phyloP scores from a whole-genome alignment of 768 basidiomycete genomes.

The Russula ochroleuca region DNA sequence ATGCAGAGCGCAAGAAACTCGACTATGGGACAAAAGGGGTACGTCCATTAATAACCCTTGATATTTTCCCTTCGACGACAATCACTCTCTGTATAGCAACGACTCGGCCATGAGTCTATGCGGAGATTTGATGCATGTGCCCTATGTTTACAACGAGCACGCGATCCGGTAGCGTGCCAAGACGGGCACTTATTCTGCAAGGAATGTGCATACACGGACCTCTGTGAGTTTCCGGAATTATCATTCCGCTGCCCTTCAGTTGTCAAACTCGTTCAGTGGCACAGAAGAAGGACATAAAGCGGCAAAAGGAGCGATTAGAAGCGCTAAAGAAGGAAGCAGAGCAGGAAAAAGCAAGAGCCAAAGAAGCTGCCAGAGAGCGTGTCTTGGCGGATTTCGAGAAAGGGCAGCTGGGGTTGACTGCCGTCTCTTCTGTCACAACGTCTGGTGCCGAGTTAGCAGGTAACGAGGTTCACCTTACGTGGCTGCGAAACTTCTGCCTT shows the following conservation, averaged over 20 bases:
- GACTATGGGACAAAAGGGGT: constrained; percentile 82
- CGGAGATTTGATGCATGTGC: constrained; percentile 87
- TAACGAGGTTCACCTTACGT: constrained; percentile 31
- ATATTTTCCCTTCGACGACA: neutral
- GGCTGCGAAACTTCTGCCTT: neutral
- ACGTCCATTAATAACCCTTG: constrained; percentile 27
- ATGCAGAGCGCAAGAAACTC: constrained; percentile 82
- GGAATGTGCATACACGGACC: constrained; percentile 86
- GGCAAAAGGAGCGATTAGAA: constrained; percentile 79
- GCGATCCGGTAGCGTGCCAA: constrained; percentile 77
- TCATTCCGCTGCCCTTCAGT: neutral
- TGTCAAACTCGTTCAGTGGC: constrained; percentile 46
- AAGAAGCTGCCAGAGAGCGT: constrained; percentile 76
- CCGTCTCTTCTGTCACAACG: constrained; percentile 39
- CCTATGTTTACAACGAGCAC: constrained; percentile 77
- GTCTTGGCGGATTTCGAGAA: constrained; percentile 88
- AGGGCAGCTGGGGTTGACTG: constrained; percentile 70
- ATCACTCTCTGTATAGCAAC: constrained; percentile 47
- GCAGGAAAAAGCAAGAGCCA: constrained; percentile 63
- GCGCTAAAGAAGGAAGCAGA: constrained; percentile 74
- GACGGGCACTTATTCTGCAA: constrained; percentile 94
- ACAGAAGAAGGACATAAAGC: constrained; percentile 91
- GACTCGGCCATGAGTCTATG: constrained; percentile 89
- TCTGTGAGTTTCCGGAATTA: constrained; percentile 47
- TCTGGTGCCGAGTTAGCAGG: constrained; percentile 40